Conservation (phyloP, 176 grass and related monocot species). For the Dactylis glomerata region DNA sequence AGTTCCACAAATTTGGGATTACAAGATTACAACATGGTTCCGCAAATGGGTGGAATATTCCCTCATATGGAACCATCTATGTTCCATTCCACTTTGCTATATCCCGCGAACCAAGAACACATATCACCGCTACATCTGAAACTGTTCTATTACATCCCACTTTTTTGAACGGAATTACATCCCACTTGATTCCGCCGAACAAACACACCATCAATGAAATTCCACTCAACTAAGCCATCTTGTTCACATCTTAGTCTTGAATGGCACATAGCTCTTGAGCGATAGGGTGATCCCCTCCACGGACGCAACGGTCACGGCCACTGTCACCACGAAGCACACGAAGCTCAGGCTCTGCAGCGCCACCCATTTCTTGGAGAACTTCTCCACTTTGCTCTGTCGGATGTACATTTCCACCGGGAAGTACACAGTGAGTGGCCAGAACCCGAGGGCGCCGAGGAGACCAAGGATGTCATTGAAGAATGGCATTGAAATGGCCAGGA, state of each 20-base stretch:
- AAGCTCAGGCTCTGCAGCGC: slow-evolving; percentile 37
- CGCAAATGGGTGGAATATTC: neutral
- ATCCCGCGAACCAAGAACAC: neutral
- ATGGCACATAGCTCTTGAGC: slow-evolving; percentile 33
- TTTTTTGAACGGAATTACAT: no score
- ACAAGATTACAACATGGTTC: neutral
- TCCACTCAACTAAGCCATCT: neutral
- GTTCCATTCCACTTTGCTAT: neutral
- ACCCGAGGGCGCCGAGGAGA: slow-evolving; percentile 52
- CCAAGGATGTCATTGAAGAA: slow-evolving; percentile 78
- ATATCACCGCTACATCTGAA: neutral
- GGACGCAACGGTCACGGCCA: slow-evolving; percentile 37
- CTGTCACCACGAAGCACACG: slow-evolving; percentile 48
- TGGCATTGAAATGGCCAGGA: slow-evolving; percentile 42
- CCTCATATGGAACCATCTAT: neutral
- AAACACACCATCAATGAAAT: neutral
- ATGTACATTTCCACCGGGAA: slow-evolving; percentile 91
- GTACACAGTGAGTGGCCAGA: slow-evolving; percentile 73
- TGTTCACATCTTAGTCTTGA: slow-evolving; percentile 8
- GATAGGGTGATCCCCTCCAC: slow-evolving; percentile 37
- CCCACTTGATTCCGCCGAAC: neutral
- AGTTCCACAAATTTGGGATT: neutral
- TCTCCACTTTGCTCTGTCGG: neutral
- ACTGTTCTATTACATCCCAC: no score
- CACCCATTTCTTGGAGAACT: slow-evolving; percentile 43